Evolutionary conservation across 306 rosid species (phyloP), one percentile per base, ranked within the genome.

Genomic region (Lathyrus tuberosus): DNA sequence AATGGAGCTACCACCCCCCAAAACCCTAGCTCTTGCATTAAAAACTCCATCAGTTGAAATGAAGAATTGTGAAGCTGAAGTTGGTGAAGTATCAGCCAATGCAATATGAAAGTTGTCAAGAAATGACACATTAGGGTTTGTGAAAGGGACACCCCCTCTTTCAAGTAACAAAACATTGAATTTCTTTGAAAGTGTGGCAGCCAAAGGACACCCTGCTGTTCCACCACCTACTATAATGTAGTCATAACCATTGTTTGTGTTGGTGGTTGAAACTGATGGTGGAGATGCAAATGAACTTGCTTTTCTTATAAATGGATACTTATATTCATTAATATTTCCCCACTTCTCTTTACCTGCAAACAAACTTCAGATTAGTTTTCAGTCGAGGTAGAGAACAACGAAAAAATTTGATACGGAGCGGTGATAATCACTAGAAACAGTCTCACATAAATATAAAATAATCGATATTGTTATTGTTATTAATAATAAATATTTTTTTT

Each of bases 221-320:
- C 98, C 98, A 9, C 98, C 98, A 17, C 98, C 98, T 14, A 94
- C 88, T 10, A 94, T 75, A 51, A 94, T 94, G 79, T 94, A 94
- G 73, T 94, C 97, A 65, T 80, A 94, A 0, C 10, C 90, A 48
- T 76, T 69, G 22, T 47, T 70, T 28, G 16, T 75, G 9, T 75
- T 46, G 60, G 78, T 79, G 3, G 89, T 77, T 61, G 92, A 80
- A 37, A 78, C 42, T 59, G 96, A 79, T 15, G 91, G 78, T 46
- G 86, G 33, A 62, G 49, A 73, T 43, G 87, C 60, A 70, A 91
- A 95, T 54, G 88, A 70, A 77, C 99, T 91, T 56, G 99, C 99
- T 8, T 46, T 77, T 69, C 33, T 87, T 17, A 91, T 85, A 77
- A 91, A 95, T 2, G 97, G 92, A 82, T 87, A 95, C 14, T n/a